Evolutionary conservation across 2,329 filamentous ascomycete genomes (phyloP).

Genomic region (Mycocentrospora acerina): DNA sequence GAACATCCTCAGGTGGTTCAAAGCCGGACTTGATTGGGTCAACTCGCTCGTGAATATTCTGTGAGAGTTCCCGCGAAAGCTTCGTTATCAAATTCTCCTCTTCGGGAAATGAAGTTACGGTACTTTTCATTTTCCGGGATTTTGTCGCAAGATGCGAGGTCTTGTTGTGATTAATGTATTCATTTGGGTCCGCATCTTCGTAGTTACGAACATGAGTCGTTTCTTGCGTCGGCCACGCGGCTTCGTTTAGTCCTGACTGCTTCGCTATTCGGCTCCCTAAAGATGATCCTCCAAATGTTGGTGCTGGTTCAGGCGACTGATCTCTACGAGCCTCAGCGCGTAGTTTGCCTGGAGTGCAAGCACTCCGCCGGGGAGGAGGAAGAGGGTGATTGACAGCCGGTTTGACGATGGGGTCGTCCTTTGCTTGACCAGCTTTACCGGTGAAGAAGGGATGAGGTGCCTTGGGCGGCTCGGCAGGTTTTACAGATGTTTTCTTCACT

Average conservation of each 20-base stretch:
- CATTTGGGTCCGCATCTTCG: conserved; percentile 1
- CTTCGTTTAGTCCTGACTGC: conserved; percentile 65
- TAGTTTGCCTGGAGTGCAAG: conserved; percentile 52
- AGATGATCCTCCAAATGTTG: conserved; percentile 21
- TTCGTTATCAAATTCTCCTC: conserved; percentile 30
- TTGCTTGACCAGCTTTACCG: conserved; percentile 50
- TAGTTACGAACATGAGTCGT: conserved; percentile 48
- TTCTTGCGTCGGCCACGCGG: conserved; percentile 70
- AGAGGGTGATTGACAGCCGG: conserved; percentile 8
- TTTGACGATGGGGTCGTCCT: conserved; percentile 20
- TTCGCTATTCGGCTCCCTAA: conserved; percentile 48
- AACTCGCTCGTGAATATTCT: not conserved
- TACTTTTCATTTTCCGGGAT: conserved; percentile 45
- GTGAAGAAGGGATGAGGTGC: conserved; percentile 70
- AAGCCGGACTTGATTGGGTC: conserved; percentile 9
- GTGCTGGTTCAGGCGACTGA: conserved; percentile 13
- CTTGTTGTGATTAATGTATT: not conserved
- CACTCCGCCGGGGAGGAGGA: conserved; percentile 34
- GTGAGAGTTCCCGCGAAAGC: conserved; percentile 21
- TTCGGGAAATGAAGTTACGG: conserved; percentile 19
- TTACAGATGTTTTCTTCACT: conserved; percentile 21
- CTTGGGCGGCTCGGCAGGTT: conserved; percentile 44
- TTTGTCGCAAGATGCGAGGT: conserved; percentile 7
- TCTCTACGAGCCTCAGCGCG: conserved; percentile 33
- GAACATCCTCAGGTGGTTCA: conserved; percentile 24